Evolutionary conservation across 202 grass and related monocot genomes (phyloP).

Genomic region (Schoenoplectus triqueter): DNA sequence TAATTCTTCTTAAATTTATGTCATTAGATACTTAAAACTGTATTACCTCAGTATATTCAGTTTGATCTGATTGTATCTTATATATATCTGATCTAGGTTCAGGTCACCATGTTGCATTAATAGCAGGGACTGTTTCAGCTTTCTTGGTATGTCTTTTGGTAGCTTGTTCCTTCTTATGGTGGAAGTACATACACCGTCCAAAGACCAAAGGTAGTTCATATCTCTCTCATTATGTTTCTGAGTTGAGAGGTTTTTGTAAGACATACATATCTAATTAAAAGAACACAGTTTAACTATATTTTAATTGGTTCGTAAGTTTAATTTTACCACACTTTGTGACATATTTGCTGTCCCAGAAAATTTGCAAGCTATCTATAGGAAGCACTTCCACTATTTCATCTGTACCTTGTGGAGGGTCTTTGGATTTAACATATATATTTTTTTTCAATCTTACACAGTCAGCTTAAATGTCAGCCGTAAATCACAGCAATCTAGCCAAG

Average conservation of each 20-base stretch:
- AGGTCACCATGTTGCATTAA: constrained; percentile 38
- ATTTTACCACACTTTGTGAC: neutral
- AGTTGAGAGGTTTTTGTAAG: neutral
- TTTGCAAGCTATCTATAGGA: neutral
- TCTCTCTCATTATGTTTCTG: neutral
- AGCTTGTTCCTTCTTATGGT: constrained; percentile 61
- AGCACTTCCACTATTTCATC: neutral
- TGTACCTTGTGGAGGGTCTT: neutral
- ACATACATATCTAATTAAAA: neutral
- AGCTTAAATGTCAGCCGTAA: constrained; percentile 50
- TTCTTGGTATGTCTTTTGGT: constrained; percentile 53
- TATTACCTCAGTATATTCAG: neutral
- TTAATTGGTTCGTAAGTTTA: neutral
- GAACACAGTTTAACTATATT: neutral
- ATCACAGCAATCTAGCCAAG: constrained; percentile 50
- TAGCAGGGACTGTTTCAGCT: constrained; percentile 37
- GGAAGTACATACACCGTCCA: constrained; percentile 49
- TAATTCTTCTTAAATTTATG: constrained; percentile 40
- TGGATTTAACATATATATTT: neutral
- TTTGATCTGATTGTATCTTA: neutral
- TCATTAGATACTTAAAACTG: constrained; percentile 37
- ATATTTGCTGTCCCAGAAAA: neutral
- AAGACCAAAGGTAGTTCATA: constrained; percentile 60
- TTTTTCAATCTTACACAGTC: constrained; percentile 46
- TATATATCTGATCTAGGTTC: neutral